A percentile compares a stretch with the other conserved stretches of the same genome.
Evolutionary conservation across 2,329 filamentous ascomycete species (phyloP).

Genomic region (Alternaria postmessia): DNA sequence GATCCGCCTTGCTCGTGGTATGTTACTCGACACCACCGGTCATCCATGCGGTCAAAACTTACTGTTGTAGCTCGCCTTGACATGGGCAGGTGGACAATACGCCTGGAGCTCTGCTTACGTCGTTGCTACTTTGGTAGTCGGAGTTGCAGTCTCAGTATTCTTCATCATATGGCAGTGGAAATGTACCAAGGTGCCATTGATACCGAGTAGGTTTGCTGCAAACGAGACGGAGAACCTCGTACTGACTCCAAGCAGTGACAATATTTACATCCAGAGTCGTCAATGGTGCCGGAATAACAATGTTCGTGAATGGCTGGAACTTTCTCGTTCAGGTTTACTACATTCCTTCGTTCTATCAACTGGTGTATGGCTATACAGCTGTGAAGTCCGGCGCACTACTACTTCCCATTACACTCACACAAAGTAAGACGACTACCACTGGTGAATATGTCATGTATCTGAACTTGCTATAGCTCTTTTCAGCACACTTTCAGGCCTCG

Average conservation of each 20-base stretch:
- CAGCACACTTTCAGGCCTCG: slow-evolving; percentile 30
- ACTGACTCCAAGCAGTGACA: slow-evolving; percentile 15
- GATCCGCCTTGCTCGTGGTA: slow-evolving; percentile 66
- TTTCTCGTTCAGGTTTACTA: slow-evolving; percentile 70
- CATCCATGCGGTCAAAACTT: background rate
- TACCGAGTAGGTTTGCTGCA: slow-evolving; percentile 55
- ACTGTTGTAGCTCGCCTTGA: slow-evolving; percentile 53
- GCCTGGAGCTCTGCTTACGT: slow-evolving; percentile 62
- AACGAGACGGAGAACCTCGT: background rate
- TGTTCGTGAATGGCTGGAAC: slow-evolving; percentile 67
- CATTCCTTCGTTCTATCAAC: slow-evolving; percentile 69
- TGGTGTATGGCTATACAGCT: slow-evolving; percentile 59
- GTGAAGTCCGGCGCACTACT: slow-evolving; percentile 61
- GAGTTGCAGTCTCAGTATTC: slow-evolving; percentile 56
- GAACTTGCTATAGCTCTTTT: slow-evolving; percentile 18
- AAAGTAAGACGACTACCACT: slow-evolving; percentile 19
- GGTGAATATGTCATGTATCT: background rate
- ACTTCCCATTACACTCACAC: slow-evolving; percentile 57
- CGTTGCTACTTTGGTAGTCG: slow-evolving; percentile 60
- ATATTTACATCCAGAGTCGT: slow-evolving; percentile 28
- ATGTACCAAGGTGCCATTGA: slow-evolving; percentile 64
- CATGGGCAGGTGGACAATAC: slow-evolving; percentile 66
- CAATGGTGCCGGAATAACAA: slow-evolving; percentile 41
- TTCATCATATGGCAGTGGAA: slow-evolving; percentile 68
- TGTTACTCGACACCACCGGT: background rate